phyloP scores from a whole-genome alignment of 164 flowering plant species.

The Vitis cinerea region DNA sequence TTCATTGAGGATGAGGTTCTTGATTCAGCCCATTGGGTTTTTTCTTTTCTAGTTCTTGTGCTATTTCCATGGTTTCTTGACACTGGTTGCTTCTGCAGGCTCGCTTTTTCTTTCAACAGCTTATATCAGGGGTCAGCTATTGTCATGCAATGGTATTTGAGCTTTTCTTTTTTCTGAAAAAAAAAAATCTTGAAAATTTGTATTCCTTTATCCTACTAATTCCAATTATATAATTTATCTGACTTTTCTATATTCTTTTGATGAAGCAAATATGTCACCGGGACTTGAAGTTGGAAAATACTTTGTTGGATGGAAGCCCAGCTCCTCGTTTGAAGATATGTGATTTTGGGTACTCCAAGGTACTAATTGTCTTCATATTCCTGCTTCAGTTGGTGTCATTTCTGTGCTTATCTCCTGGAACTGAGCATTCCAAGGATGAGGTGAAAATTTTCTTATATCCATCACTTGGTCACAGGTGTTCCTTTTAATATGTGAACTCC shows the following conservation, averaged over 20 bases:
- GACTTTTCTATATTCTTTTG: conserved; percentile 12
- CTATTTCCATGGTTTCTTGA: conserved; percentile 2
- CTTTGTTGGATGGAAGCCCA: conserved; percentile 74
- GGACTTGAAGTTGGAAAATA: conserved; percentile 74
- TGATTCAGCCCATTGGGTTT: conserved; percentile 1
- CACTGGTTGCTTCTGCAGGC: conserved; percentile 37
- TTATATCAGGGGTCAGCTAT: conserved; percentile 76
- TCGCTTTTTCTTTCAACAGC: conserved; percentile 75
- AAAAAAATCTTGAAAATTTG: not conserved
- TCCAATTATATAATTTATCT: not conserved
- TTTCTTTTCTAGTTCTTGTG: not conserved
- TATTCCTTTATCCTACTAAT: not conserved
- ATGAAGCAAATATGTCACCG: conserved; percentile 75
- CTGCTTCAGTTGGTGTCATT: not conserved
- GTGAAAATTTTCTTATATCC: not conserved
- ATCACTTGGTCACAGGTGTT: not conserved
- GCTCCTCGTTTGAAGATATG: conserved; percentile 75
- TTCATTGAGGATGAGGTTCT: conserved; percentile 80
- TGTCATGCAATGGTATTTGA: conserved; percentile 64
- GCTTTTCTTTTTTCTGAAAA: not conserved
- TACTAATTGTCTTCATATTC: conserved; percentile 15
- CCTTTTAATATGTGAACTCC: no score
- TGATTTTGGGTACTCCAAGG: conserved; percentile 84
- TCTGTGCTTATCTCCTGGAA: not conserved
- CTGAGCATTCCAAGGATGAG: not conserved